Conservation (phyloP, 345 rosid species). For the Citrus sp. region DNA sequence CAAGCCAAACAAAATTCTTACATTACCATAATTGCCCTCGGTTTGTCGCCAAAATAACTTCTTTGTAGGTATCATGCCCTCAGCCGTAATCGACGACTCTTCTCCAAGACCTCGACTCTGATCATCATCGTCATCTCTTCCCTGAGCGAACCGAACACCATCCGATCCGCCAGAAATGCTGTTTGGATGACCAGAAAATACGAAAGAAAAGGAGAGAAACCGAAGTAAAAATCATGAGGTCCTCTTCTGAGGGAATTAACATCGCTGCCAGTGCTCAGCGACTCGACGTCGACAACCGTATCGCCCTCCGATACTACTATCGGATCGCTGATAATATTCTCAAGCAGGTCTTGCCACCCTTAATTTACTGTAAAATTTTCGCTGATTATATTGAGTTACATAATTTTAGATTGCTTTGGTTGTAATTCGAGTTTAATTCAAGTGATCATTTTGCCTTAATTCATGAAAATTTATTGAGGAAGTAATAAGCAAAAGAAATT, state of each 20-base stretch:
- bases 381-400: neutral
- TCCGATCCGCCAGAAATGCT: constrained; percentile 18
- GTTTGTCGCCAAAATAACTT: constrained; percentile 18
- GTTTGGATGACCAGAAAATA: constrained; percentile 19
- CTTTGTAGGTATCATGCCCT: constrained; percentile 3
- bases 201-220: neutral
- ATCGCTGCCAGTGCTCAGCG: constrained; percentile 69
- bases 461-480: neutral
- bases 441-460: neutral
- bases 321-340: constrained; percentile 94
- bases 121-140: constrained; percentile 19
- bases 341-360: constrained; percentile 54
- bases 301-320: constrained; percentile 69
- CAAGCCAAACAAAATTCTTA: neutral
- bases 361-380: neutral
- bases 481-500: neutral
- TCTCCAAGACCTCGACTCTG: constrained; percentile 5
- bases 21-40: constrained; percentile 29
- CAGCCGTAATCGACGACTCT: constrained; percentile 36
- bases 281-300: constrained; percentile 78
- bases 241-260: constrained; percentile 57
- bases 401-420: neutral
- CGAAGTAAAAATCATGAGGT: constrained; percentile 44
- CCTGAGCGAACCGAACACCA: neutral
- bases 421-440: neutral